Conservation (phyloP, 2,329 filamentous ascomycete species). For the Catunica adiposa region DNA sequence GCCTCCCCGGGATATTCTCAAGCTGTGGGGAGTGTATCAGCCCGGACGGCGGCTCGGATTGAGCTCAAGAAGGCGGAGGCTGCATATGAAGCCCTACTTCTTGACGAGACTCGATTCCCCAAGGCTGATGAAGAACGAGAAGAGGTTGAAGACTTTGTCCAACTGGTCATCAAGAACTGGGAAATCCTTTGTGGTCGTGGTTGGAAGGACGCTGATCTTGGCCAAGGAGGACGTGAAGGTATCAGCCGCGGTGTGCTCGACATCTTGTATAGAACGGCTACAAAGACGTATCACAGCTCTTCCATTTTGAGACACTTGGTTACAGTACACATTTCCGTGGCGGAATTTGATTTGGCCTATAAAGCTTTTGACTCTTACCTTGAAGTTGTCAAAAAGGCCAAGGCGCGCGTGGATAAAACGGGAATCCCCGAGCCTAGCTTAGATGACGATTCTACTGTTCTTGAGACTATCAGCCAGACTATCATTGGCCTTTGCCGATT, state of each 20-base stretch:
- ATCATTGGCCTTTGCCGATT: slow-evolving; percentile 71
- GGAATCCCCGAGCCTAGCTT: slow-evolving; percentile 53
- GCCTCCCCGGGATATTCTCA: slow-evolving; percentile 36
- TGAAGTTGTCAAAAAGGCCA: slow-evolving; percentile 71
- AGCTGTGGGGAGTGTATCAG: slow-evolving; percentile 32
- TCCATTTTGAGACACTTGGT: slow-evolving; percentile 75
- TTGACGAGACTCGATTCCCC: slow-evolving; percentile 69
- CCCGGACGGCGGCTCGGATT: slow-evolving; percentile 47
- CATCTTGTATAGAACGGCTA: slow-evolving; percentile 76
- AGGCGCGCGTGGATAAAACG: slow-evolving; percentile 66
- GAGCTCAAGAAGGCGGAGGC: slow-evolving; percentile 68
- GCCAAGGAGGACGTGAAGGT: slow-evolving; percentile 60
- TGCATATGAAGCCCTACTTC: slow-evolving; percentile 61
- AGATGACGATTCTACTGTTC: slow-evolving; percentile 60
- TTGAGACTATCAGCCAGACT: slow-evolving; percentile 65
- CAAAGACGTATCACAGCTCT: slow-evolving; percentile 91
- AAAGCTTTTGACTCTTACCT: slow-evolving; percentile 86
- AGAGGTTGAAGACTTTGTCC: slow-evolving; percentile 69
- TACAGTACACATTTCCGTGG: slow-evolving; percentile 67
- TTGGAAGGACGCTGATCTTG: slow-evolving; percentile 69
- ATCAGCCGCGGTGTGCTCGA: slow-evolving; percentile 66
- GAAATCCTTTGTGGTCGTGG: slow-evolving; percentile 57
- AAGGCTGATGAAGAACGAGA: slow-evolving; percentile 62
- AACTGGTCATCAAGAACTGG: slow-evolving; percentile 74
- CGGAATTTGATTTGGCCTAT: slow-evolving; percentile 82